phyloP scores from a whole-genome alignment of 23 red algal species.

The Gracilaria vermiculophylla region DNA sequence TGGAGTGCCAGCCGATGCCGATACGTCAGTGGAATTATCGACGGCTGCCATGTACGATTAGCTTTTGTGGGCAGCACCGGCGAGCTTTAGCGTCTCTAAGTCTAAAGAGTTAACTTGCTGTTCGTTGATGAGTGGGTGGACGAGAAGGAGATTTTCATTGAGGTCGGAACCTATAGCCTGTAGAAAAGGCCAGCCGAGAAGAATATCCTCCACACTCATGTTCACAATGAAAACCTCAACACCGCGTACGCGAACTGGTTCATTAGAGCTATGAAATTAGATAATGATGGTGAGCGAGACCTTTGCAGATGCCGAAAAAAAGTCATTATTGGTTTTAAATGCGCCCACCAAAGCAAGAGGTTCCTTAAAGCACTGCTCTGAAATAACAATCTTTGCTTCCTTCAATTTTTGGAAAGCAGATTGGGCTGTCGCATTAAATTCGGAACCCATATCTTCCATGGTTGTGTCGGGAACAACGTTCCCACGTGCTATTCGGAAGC shows the following conservation, averaged over 20 bases:
- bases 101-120: background rate
- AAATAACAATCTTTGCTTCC: background rate
- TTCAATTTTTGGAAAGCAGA: background rate
- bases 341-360: background rate
- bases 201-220: background rate
- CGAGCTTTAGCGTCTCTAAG: background rate
- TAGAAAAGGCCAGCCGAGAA: conserved; percentile 16
- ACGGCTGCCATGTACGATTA: background rate
- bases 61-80: background rate
- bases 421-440: background rate
- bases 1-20: background rate
- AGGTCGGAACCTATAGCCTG: conserved; percentile 8
- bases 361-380: background rate
- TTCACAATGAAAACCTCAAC: background rate
- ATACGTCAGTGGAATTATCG: conserved; percentile 5
- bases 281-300: background rate
- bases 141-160: background rate
- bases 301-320: background rate
- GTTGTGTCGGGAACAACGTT: background rate
- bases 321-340: background rate
- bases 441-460: background rate
- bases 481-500: background rate
- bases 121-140: background rate
- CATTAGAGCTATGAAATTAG: background rate
- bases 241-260: conserved; percentile 3